These are phyloP conservation scores for Discostella stelligera DNA, from an alignment of 352 stramenopile genomes.

Conservation along the genomic window DNA sequence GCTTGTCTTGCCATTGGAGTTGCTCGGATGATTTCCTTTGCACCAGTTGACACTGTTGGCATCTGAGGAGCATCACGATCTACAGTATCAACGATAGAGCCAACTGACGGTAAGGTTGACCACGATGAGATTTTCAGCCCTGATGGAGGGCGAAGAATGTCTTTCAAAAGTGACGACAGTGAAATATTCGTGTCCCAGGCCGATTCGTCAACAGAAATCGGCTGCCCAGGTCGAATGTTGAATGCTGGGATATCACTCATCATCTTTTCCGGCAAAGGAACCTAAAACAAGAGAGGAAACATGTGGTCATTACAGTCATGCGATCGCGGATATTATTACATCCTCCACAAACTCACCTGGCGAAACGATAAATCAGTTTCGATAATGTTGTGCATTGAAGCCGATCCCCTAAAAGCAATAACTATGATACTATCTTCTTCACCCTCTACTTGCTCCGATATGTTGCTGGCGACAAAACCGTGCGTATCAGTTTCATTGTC, in stretches of 20 bases:
- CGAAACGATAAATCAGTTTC: constrained; percentile 64
- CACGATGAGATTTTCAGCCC: constrained; percentile 24
- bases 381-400: constrained; percentile 63
- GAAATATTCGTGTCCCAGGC: constrained; percentile 31
- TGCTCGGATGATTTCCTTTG: constrained; percentile 54
- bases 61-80: constrained; percentile 24
- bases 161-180: constrained; percentile 25
- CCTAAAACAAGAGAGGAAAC: constrained; percentile 29
- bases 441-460: constrained; percentile 64
- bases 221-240: constrained; percentile 39
- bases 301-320: constrained; percentile 4
- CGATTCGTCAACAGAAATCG: constrained; percentile 33
- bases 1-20: constrained; percentile 62
- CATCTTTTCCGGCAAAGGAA: constrained; percentile 59
- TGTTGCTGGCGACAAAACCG: constrained; percentile 67
- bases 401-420: constrained; percentile 73
- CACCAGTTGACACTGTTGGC: constrained; percentile 37
- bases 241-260: constrained; percentile 43
- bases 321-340: constrained; percentile 13
- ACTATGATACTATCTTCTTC: constrained; percentile 79
- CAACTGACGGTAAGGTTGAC: constrained; percentile 7
- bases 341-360: constrained; percentile 28
- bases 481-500: constrained; percentile 70
- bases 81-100: constrained; percentile 9
- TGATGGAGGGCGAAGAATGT: constrained; percentile 28